Percentiles rank a stretch among this genome's conserved stretches.
These are phyloP conservation scores for Trichophyton simii DNA, from an alignment of 2,329 filamentous ascomycete species.

Conservation along the genomic window DNA sequence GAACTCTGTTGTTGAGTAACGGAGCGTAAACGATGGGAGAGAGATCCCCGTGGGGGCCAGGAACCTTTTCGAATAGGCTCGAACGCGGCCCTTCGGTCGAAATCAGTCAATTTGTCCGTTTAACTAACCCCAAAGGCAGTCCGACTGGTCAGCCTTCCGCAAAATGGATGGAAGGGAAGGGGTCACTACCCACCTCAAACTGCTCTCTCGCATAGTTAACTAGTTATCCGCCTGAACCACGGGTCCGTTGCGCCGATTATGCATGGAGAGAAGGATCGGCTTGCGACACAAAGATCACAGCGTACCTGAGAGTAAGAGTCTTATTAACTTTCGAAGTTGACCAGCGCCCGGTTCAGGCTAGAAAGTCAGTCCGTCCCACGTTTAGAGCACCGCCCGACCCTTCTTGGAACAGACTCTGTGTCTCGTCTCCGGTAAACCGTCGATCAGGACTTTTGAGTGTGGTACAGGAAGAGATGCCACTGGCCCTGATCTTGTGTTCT, in stretches of 20 bases:
- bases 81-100: background rate
- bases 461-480: background rate
- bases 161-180: background rate
- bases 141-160: background rate
- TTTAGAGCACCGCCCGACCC: background rate
- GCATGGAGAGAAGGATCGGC: conserved; percentile 1
- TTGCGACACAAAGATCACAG: background rate
- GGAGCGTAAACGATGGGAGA: background rate
- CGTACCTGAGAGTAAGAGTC: background rate
- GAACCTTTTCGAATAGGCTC: background rate
- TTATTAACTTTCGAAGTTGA: background rate
- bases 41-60: background rate
- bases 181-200: background rate
- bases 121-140: background rate
- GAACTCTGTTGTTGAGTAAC: background rate
- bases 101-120: background rate
- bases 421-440: background rate
- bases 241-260: background rate
- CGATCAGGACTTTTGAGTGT: background rate
- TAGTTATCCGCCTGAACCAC: background rate
- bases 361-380: background rate
- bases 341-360: background rate
- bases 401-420: background rate
- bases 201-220: background rate
- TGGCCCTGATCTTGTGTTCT: background rate